Evolutionary conservation across 169 alveolate genomes (phyloP).

Genomic region (Eimeria brunetti): DNA sequence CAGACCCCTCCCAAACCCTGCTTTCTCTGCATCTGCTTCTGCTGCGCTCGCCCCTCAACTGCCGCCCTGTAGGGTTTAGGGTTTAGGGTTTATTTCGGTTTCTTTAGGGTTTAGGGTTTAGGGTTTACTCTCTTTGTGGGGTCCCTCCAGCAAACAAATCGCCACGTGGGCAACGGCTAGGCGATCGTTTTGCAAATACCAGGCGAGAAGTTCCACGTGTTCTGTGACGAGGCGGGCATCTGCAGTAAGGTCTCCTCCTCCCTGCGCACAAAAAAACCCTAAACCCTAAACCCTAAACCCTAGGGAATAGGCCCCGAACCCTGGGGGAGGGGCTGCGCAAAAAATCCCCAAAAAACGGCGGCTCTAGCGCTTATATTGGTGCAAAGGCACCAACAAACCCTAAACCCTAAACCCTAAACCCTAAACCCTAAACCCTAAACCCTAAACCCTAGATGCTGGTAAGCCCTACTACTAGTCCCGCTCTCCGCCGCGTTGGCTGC

Average conservation of each 20-base stretch:
- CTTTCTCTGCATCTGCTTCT: neutral
- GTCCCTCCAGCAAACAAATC: constrained; percentile 19
- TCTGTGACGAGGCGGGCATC: constrained; percentile 17
- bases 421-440: constrained; percentile 29
- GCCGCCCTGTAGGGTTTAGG: constrained; percentile 25
- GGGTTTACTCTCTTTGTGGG: constrained; percentile 17
- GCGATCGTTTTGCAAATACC: constrained; percentile 35
- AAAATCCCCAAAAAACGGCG: no score
- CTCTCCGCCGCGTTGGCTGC: neutral
- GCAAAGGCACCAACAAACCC: neutral
- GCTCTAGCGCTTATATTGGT: no score
- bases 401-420: constrained; percentile 37
- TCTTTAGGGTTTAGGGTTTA: neutral
- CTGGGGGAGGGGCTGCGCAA: no score
- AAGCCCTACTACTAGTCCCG: neutral
- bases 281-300: constrained; percentile 53
- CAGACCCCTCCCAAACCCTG: no score
- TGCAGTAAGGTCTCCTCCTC: constrained; percentile 11
- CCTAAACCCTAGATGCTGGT: neutral
- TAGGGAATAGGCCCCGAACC: neutral
- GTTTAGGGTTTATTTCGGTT: neutral
- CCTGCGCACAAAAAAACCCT: neutral
- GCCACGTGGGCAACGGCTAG: constrained; percentile 32
- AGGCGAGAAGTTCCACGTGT: constrained; percentile 14
- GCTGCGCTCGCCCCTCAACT: constrained; percentile 1